These are phyloP conservation scores for Trichoderma parareesei DNA, from an alignment of 495 filamentous ascomycete genomes.

Conservation along the genomic window DNA sequence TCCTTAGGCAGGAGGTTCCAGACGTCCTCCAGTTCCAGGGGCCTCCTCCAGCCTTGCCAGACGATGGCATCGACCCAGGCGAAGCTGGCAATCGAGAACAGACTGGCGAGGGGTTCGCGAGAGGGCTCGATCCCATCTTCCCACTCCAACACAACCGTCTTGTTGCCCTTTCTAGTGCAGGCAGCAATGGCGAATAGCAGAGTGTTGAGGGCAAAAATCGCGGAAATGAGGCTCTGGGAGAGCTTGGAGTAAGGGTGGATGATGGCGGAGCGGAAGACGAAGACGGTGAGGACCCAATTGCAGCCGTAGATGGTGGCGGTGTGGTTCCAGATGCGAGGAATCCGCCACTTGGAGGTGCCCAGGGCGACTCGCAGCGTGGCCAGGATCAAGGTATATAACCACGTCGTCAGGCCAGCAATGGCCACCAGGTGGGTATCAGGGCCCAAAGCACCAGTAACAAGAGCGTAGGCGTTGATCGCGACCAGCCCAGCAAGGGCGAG, in stretches of 20 bases:
- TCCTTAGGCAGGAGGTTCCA: conserved; percentile 89
- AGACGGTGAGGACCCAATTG: conserved; percentile 68
- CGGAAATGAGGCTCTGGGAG: conserved; percentile 52
- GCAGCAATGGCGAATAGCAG: conserved; percentile 67
- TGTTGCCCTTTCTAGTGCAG: conserved; percentile 85
- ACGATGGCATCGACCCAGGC: conserved; percentile 86
- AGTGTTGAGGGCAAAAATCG: conserved; percentile 65
- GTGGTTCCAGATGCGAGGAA: conserved; percentile 84
- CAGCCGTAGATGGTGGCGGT: conserved; percentile 77
- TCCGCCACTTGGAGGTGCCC: conserved; percentile 55
- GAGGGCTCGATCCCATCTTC: conserved; percentile 82
- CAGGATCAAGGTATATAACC: conserved; percentile 76
- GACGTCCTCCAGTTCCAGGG: conserved; percentile 72
- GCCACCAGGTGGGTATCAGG: conserved; percentile 43
- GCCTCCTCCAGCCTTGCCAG: conserved; percentile 81
- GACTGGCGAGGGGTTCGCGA: conserved; percentile 72
- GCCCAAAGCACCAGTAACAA: conserved; percentile 35
- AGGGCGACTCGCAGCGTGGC: conserved; percentile 64
- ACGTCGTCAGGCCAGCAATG: conserved; percentile 56
- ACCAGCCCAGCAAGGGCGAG: conserved; percentile 64
- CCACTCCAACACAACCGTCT: conserved; percentile 74
- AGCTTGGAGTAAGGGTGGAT: conserved; percentile 65
- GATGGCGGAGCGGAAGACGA: conserved; percentile 76
- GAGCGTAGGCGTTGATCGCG: conserved; percentile 52
- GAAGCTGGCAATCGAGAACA: conserved; percentile 83